A percentile compares a stretch with the other conserved stretches of the same genome.
phyloP scores from a whole-genome alignment of 1,284 basidiomycete species.

The Wolfiporia cocos region DNA sequence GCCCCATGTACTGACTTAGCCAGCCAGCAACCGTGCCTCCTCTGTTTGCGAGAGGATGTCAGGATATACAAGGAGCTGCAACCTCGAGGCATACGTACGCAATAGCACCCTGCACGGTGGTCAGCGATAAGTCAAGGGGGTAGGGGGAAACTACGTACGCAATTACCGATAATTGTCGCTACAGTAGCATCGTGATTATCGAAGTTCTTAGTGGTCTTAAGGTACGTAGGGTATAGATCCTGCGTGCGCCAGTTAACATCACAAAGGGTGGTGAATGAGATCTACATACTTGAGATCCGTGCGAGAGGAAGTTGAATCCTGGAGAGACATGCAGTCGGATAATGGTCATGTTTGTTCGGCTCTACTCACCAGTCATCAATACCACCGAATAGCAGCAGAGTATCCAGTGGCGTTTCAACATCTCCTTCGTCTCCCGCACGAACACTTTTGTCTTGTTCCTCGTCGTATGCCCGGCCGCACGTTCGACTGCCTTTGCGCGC shows the following conservation, averaged over 20 bases:
- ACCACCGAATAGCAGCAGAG: conserved; percentile 81
- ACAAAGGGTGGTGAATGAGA: conserved; percentile 1
- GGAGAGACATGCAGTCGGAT: conserved; percentile 7
- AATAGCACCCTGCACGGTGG: conserved; percentile 60
- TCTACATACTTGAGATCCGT: conserved; percentile 71
- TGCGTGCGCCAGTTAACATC: conserved; percentile 11
- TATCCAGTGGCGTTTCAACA: conserved; percentile 84
- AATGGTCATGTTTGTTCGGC: no score
- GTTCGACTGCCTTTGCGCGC: conserved; percentile 47
- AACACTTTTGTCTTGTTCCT: conserved; percentile 66
- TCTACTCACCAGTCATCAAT: conserved; percentile 69
- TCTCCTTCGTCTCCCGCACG: conserved; percentile 61
- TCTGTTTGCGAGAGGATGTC: conserved; percentile 21
- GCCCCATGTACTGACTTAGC: conserved; percentile 80
- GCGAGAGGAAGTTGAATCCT: conserved; percentile 92
- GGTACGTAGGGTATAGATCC: conserved; percentile 80
- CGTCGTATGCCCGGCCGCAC: conserved; percentile 31
- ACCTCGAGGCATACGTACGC: conserved; percentile 34
- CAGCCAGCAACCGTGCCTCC: conserved; percentile 80
- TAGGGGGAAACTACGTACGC: conserved; percentile 38
- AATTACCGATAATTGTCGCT: conserved; percentile 90
- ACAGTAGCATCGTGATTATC: conserved; percentile 59
- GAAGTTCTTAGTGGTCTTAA: conserved; percentile 58
- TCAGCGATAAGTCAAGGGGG: background rate
- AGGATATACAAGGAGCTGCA: background rate